phyloP scores from a whole-genome alignment of 208 protist species.

The Histomonas meleagridis region DNA sequence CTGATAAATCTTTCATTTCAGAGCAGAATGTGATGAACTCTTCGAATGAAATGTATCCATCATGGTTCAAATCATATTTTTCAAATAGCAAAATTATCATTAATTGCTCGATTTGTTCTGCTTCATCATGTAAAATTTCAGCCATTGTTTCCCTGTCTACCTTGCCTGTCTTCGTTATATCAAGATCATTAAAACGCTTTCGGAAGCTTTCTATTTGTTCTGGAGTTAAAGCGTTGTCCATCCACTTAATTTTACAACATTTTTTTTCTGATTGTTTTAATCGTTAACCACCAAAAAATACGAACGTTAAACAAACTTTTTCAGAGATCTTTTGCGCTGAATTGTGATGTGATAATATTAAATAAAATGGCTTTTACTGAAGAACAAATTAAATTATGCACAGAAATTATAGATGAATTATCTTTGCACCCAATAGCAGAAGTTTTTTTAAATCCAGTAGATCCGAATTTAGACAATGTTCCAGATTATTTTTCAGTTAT shows the following conservation, averaged over 20 bases:
- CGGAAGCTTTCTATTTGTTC: background rate
- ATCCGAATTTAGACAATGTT: background rate
- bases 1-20: background rate
- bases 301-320: no score
- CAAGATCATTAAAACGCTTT: background rate
- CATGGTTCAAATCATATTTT: background rate
- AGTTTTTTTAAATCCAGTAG: background rate
- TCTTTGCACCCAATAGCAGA: background rate
- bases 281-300: no score
- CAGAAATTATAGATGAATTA: slow-evolving; percentile 31
- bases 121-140: background rate
- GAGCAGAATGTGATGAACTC: background rate
- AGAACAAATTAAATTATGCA: background rate
- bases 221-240: no score
- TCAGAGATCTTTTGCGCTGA: no score
- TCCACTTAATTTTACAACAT: no score
- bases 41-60: background rate
- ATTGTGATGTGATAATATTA: no score
- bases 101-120: background rate
- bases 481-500: background rate
- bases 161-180: background rate
- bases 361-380: background rate
- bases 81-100: background rate
- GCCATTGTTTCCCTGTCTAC: background rate
- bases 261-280: no score